phyloP scores from a whole-genome alignment of 2,329 filamentous ascomycete genomes.

The Xylariaceae sp. region DNA sequence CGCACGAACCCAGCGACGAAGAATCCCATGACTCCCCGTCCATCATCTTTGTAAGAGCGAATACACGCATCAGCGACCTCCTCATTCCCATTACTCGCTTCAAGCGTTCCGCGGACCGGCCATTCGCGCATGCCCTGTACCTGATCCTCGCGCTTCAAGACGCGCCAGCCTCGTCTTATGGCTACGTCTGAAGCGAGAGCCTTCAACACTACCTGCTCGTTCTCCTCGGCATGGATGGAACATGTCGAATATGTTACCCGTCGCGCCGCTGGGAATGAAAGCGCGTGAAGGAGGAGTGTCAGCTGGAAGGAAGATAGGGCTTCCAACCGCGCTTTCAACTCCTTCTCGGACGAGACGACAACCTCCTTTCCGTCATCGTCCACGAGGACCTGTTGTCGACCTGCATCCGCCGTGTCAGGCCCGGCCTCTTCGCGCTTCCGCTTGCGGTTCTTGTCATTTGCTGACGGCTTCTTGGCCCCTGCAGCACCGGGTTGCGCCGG shows the following conservation, averaged over 20 bases:
- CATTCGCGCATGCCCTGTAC: constrained; percentile 70
- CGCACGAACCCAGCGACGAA: constrained; percentile 86
- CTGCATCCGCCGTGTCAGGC: constrained; percentile 1
- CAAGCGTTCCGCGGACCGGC: constrained; percentile 58
- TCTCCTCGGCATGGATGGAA: constrained; percentile 80
- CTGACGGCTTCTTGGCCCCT: constrained; percentile 37
- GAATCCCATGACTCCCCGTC: constrained; percentile 86
- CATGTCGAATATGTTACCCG: constrained; percentile 92
- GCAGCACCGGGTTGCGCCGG: constrained; percentile 34
- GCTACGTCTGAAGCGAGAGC: constrained; percentile 66
- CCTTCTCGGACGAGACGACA: constrained; percentile 47
- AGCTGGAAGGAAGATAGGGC: constrained; percentile 72
- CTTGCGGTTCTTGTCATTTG: constrained; percentile 36
- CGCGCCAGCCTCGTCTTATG: constrained; percentile 64
- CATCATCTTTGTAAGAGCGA: constrained; percentile 73
- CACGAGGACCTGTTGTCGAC: constrained; percentile 36
- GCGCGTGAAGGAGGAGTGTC: constrained; percentile 74
- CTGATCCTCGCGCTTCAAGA: constrained; percentile 68
- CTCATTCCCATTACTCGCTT: constrained; percentile 45
- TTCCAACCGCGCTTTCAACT: constrained; percentile 29
- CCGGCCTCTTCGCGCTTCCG: constrained; percentile 40
- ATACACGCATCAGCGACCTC: constrained; percentile 69
- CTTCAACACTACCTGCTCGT: constrained; percentile 74
- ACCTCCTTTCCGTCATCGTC: constrained; percentile 55
- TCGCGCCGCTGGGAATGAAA: constrained; percentile 68